Evolutionary conservation across 2,329 filamentous ascomycete genomes (phyloP).

Genomic region (Ophioceras dolichostomum): DNA sequence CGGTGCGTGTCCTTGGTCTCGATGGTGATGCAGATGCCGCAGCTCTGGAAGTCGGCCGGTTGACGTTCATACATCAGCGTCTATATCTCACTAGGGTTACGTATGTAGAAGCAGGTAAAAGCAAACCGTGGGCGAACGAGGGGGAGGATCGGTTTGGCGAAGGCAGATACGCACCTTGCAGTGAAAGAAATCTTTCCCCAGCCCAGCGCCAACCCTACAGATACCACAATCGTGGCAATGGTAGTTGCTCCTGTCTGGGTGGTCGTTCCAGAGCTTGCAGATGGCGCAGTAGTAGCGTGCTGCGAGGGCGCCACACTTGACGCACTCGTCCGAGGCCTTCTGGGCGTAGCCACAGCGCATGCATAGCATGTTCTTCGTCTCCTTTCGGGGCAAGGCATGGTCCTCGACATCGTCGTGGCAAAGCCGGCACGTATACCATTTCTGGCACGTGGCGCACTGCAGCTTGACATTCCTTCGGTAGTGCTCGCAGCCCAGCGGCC

Average conservation of each 20-base stretch:
- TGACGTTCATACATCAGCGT: no score
- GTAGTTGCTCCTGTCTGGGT: conserved; percentile 82
- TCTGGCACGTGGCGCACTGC: conserved; percentile 79
- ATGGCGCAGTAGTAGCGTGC: conserved; percentile 89
- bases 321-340: conserved; percentile 65
- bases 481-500: conserved; percentile 69
- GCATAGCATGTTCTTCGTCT: conserved; percentile 92
- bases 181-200: conserved; percentile 96
- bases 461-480: conserved; percentile 95
- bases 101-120: conserved; percentile 3
- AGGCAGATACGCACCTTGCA: conserved; percentile 77
- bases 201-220: conserved; percentile 76
- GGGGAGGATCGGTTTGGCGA: background rate
- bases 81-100: no score
- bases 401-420: conserved; percentile 81
- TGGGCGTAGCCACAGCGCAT: conserved; percentile 90
- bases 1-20: conserved; percentile 74
- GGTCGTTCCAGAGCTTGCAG: conserved; percentile 96
- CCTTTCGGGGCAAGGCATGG: conserved; percentile 65
- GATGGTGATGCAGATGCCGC: conserved; percentile 89
- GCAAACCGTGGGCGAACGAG: background rate
- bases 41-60: conserved; percentile 50
- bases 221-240: conserved; percentile 96
- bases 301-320: conserved; percentile 61
- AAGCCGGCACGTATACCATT: conserved; percentile 91